Evolutionary conservation across 73 alveolate species (phyloP).

Genomic region (Tetrahymena thermophila): DNA sequence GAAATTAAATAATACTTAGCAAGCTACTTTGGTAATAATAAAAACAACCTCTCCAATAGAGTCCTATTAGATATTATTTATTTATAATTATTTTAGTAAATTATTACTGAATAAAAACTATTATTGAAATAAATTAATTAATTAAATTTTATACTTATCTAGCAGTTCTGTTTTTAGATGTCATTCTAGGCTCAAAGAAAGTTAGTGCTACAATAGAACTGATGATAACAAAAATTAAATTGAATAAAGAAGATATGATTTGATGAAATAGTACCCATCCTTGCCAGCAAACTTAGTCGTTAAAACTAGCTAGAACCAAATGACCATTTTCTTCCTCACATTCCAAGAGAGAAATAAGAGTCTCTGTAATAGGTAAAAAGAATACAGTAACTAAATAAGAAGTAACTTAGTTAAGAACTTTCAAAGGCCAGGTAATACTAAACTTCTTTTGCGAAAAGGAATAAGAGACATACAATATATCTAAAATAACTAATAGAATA

Average conservation of each 20-base stretch:
- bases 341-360: neutral
- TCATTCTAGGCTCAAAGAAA: conserved; percentile 38
- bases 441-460: conserved; percentile 48
- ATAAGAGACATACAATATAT: conserved; percentile 53
- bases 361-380: conserved; percentile 49
- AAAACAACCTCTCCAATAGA: conserved; percentile 23
- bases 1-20: conserved; percentile 30
- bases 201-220: conserved; percentile 36
- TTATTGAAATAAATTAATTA: neutral
- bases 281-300: conserved; percentile 13
- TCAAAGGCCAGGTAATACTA: conserved; percentile 53
- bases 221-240: conserved; percentile 4
- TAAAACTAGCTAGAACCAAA: neutral
- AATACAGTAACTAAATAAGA: conserved; percentile 56
- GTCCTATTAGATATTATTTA: neutral
- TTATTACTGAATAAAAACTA: neutral
- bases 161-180: conserved; percentile 27
- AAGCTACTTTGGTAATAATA: conserved; percentile 11
- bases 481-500: conserved; percentile 45
- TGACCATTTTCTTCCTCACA: conserved; percentile 18
- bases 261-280: conserved; percentile 32
- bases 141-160: conserved; percentile 6
- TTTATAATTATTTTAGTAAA: neutral
- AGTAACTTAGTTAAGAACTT: conserved; percentile 43
- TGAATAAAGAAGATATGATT: neutral